Percentiles rank a stretch among this genome's conserved stretches.
phyloP scores from a whole-genome alignment of 1,139 yeast species.

The Scheffersomyces stambukii region DNA sequence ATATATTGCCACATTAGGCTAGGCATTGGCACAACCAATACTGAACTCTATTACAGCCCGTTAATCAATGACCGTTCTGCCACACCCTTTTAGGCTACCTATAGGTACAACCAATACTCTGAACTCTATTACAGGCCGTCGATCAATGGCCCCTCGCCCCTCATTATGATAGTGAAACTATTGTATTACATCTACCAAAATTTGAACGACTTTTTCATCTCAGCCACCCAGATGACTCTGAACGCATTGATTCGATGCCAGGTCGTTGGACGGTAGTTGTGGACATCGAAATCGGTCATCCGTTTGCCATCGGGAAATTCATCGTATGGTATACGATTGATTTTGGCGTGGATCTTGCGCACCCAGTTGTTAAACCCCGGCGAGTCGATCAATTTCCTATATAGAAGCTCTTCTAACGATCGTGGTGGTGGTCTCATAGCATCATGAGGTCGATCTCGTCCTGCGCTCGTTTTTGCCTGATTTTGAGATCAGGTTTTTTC shows the following conservation, averaged over 20 bases:
- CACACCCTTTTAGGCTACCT: too few species aligned
- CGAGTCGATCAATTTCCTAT: constrained; percentile 49
- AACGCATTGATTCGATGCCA: constrained; percentile 60
- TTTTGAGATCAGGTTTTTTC: neutral
- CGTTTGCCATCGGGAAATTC: constrained; percentile 12
- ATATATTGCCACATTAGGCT: too few species aligned
- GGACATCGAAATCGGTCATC: constrained; percentile 16
- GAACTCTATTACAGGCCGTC: too few species aligned
- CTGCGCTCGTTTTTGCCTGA: neutral
- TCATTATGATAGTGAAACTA: constrained; percentile 1
- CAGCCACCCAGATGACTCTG: constrained; percentile 59
- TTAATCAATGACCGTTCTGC: too few species aligned
- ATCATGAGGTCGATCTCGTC: neutral
- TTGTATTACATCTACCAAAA: constrained; percentile 18
- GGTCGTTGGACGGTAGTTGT: constrained; percentile 44
- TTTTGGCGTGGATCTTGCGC: constrained; percentile 54
- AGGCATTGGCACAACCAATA: too few species aligned
- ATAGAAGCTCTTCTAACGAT: constrained; percentile 47
- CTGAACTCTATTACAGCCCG: too few species aligned
- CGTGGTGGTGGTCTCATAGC: constrained; percentile 26
- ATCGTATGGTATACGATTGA: constrained; percentile 53
- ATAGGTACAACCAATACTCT: too few species aligned
- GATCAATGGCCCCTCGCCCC: too few species aligned
- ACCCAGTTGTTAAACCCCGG: constrained; percentile 69
- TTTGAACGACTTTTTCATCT: constrained; percentile 52